Conservation (phyloP, 176 grass and related monocot genomes). For the Thalia dealbata region DNA sequence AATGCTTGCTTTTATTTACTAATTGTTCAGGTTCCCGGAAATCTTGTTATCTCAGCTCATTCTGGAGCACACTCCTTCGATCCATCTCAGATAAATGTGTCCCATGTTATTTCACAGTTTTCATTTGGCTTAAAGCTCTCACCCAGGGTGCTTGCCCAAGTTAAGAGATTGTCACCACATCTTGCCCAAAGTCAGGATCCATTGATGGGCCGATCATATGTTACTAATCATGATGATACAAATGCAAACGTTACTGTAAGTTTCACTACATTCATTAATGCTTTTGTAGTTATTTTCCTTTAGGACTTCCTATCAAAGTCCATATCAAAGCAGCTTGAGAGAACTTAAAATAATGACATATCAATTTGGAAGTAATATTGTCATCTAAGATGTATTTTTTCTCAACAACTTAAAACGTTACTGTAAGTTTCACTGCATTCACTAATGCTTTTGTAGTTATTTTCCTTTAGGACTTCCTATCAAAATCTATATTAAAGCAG, state of each 20-base stretch:
- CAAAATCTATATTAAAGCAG: background rate
- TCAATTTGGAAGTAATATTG: background rate
- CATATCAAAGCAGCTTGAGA: background rate
- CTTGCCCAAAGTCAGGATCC: constrained; percentile 62
- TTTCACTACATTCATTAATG: background rate
- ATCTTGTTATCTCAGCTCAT: constrained; percentile 82
- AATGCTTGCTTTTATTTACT: constrained; percentile 10
- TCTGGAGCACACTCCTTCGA: constrained; percentile 93
- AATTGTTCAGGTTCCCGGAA: constrained; percentile 69
- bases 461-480: background rate
- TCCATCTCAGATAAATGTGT: constrained; percentile 95
- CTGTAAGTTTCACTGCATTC: constrained; percentile 38
- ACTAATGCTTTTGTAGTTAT: background rate
- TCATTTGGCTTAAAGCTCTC: constrained; percentile 85
- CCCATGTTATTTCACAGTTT: constrained; percentile 74
- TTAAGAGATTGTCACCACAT: constrained; percentile 76
- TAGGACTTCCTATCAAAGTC: background rate
- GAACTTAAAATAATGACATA: background rate
- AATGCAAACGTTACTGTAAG: constrained; percentile 92
- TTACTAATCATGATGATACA: constrained; percentile 44
- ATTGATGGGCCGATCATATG: constrained; percentile 65
- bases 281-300: background rate
- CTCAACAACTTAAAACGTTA: constrained; percentile 43
- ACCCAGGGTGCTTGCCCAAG: constrained; percentile 41
- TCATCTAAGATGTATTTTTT: background rate